phyloP scores from a whole-genome alignment of 129 eudicot genomes.

The Escallonia herrerae region DNA sequence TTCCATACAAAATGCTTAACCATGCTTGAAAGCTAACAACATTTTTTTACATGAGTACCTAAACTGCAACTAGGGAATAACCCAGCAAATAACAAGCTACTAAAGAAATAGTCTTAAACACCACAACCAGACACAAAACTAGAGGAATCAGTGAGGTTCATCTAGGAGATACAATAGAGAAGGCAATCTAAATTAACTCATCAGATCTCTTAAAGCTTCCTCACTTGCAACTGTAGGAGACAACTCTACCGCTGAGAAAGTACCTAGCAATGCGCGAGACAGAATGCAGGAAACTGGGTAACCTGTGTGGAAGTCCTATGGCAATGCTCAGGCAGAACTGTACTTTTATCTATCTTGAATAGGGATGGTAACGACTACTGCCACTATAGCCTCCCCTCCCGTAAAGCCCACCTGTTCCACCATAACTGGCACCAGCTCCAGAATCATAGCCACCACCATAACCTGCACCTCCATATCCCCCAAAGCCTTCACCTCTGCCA shows the following conservation, averaged over 20 bases:
- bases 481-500: constrained; percentile 25
- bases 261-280: constrained; percentile 16
- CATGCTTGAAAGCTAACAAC: no score
- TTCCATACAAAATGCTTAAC: no score
- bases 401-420: constrained; percentile 26
- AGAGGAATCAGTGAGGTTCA: constrained; percentile 16
- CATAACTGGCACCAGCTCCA: constrained; percentile 24
- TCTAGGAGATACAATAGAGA: constrained; percentile 16
- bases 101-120: no score
- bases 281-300: constrained; percentile 14
- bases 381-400: constrained; percentile 36
- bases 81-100: not conserved
- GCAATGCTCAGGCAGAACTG: constrained; percentile 18
- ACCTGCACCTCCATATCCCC: constrained; percentile 16
- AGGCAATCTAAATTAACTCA: constrained; percentile 15
- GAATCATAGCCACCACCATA: constrained; percentile 25
- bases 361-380: constrained; percentile 28
- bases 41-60: not conserved
- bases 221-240: constrained; percentile 12
- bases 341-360: constrained; percentile 17
- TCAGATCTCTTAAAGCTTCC: constrained; percentile 25
- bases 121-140: not conserved
- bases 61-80: constrained; percentile 10
- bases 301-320: constrained; percentile 19
- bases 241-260: constrained; percentile 19